These are phyloP conservation scores for Coemansia nantahalensis DNA, from an alignment of 192 early-diverging fungal species.

Conservation along the genomic window DNA sequence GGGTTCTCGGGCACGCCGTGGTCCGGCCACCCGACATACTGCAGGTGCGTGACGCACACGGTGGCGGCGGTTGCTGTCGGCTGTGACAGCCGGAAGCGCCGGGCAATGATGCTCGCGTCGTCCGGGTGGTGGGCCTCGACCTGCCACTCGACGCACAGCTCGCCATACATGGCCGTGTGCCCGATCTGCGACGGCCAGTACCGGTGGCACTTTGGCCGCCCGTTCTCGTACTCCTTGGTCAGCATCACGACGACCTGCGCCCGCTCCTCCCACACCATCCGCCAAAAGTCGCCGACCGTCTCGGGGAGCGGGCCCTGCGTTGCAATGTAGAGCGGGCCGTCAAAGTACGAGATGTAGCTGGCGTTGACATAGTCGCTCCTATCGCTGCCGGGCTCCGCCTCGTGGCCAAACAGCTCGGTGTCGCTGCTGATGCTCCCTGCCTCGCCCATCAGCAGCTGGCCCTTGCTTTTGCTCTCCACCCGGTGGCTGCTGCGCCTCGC, in stretches of 20 bases:
- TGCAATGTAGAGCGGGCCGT: slow-evolving; percentile 70
- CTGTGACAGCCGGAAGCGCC: slow-evolving; percentile 52
- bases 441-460: slow-evolving; percentile 44
- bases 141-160: slow-evolving; percentile 57
- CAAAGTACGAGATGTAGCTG: slow-evolving; percentile 59
- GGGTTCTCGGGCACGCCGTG: slow-evolving; percentile 66
- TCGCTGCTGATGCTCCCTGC: slow-evolving; percentile 7
- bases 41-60: slow-evolving; percentile 63
- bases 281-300: slow-evolving; percentile 86
- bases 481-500: slow-evolving; percentile 16
- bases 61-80: slow-evolving; percentile 17
- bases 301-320: slow-evolving; percentile 82
- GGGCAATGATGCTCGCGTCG: slow-evolving; percentile 59
- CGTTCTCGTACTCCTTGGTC: slow-evolving; percentile 73
- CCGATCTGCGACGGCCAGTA: slow-evolving; percentile 77
- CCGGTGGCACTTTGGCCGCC: slow-evolving; percentile 72
- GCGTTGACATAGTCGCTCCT: slow-evolving; percentile 82
- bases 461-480: slow-evolving; percentile 36
- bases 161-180: slow-evolving; percentile 49
- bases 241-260: slow-evolving; percentile 82
- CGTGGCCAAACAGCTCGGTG: not conserved
- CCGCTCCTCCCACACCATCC: slow-evolving; percentile 81
- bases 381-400: slow-evolving; percentile 1
- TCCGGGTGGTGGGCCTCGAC: slow-evolving; percentile 45
- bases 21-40: slow-evolving; percentile 84